These are phyloP conservation scores for Fusarium sp. DNA, from an alignment of 2,329 filamentous ascomycete genomes.

Conservation along the genomic window DNA sequence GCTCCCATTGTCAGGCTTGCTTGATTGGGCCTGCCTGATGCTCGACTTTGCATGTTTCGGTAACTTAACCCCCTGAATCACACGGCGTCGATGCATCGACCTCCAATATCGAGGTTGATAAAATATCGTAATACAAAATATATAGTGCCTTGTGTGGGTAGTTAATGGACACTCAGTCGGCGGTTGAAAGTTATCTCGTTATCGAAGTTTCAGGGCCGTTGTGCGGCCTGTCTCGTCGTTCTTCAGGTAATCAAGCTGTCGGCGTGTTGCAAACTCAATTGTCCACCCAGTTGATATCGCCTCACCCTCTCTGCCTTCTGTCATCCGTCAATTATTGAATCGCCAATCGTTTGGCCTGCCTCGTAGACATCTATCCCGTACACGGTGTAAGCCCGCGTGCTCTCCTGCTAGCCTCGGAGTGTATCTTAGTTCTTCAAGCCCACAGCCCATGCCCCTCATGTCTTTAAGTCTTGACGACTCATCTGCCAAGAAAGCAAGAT, in stretches of 20 bases:
- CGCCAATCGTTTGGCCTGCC: background rate
- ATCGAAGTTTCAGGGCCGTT: too few relatives aligned
- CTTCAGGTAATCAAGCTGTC: background rate
- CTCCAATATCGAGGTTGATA: background rate
- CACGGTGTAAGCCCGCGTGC: background rate
- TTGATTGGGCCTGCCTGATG: background rate
- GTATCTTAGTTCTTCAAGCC: background rate
- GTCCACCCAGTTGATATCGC: background rate
- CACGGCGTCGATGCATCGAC: background rate
- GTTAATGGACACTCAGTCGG: background rate
- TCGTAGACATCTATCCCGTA: background rate
- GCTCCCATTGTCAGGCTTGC: background rate
- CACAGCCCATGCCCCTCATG: background rate
- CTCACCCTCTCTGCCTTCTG: background rate
- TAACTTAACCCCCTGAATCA: background rate
- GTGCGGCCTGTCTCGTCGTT: background rate
- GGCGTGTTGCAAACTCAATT: too few relatives aligned
- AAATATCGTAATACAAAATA: fast-evolving
- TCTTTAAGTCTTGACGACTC: background rate
- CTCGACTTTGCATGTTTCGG: background rate
- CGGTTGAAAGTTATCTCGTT: background rate
- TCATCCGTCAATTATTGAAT: background rate
- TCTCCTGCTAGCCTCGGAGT: background rate
- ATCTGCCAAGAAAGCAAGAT: background rate
- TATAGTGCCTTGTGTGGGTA: too few relatives aligned